Percentiles rank a stretch among this genome's conserved stretches.
phyloP scores from a whole-genome alignment of 805 yeast genomes.

The Brettanomyces sp. region DNA sequence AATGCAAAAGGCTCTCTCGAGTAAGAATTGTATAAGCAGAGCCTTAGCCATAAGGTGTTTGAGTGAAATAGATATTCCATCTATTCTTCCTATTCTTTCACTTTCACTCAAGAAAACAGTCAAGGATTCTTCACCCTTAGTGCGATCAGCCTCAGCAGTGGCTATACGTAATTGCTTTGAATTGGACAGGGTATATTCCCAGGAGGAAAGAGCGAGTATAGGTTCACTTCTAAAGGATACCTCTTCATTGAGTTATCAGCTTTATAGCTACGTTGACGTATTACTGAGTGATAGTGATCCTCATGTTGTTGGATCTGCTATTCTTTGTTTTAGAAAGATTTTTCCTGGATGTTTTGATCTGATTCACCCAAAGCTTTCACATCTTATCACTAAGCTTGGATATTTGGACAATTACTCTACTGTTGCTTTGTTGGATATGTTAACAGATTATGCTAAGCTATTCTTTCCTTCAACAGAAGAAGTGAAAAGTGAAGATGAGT shows the following conservation, averaged over 20 bases:
- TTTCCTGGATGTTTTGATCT: slow-evolving; percentile 51
- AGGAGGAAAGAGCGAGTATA: neutral
- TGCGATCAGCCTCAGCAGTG: slow-evolving; percentile 70
- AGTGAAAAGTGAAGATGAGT: neutral
- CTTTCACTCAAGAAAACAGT: slow-evolving; percentile 62
- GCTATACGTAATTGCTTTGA: slow-evolving; percentile 53
- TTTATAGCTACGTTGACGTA: slow-evolving; percentile 38
- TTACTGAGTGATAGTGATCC: slow-evolving; percentile 60
- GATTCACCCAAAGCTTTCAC: slow-evolving; percentile 62
- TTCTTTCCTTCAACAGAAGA: slow-evolving; percentile 33
- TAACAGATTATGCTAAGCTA: slow-evolving; percentile 56
- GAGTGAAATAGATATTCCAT: slow-evolving; percentile 74
- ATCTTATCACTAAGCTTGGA: slow-evolving; percentile 26
- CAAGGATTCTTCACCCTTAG: slow-evolving; percentile 66
- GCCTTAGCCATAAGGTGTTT: slow-evolving; percentile 70
- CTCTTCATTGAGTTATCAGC: slow-evolving; percentile 36
- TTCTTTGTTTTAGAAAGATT: slow-evolving; percentile 45
- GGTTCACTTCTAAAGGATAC: slow-evolving; percentile 15
- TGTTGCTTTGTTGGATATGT: slow-evolving; percentile 43
- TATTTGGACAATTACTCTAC: slow-evolving; percentile 73
- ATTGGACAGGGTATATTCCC: slow-evolving; percentile 20
- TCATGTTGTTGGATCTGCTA: slow-evolving; percentile 60
- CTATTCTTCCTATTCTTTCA: slow-evolving; percentile 69
- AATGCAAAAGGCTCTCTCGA: slow-evolving; percentile 73
- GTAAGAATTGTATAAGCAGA: slow-evolving; percentile 58